Evolutionary conservation across 2,329 filamentous ascomycete genomes (phyloP), one percentile per base, ranked within the genome.

Genomic region (Diaporthe citri): DNA sequence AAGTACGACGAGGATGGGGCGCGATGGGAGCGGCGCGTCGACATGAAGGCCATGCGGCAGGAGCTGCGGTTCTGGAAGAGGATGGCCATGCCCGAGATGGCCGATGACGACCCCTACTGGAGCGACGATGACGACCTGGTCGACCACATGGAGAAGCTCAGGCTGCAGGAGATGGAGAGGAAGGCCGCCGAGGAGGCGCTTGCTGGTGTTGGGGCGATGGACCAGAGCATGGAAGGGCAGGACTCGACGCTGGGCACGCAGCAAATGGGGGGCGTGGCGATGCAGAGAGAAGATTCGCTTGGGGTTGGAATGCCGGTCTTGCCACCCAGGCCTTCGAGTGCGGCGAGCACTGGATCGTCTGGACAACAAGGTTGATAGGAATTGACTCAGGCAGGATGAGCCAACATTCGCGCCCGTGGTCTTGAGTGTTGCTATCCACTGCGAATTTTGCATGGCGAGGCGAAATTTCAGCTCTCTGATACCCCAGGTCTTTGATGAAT

Each of bases 11-110:
- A 91, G 77, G 86, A 92, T 75, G 86, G 88, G 77, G 83, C 84
- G 51, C 85, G 88, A 28, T 89, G 90, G 85, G 87, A 90, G 74
- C 84, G 86, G 41, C 85, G 86, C 6, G 87, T 91, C 4, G 86
- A 90, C 52, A 86, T 88, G 64, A 86, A 85, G 67, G 87, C 89
- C 8, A 82, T 85, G 57, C 86, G 89, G 5, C 90, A 92, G 80
- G 90, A 93, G 82, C 80, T 92, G 72, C 86, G 91, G 2, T 92
- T 91, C 82, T 93, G 91, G 91, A 93, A 93, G 83, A 86, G 91
- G 56, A 87, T 92, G 86, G 91, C 91, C 20, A 88, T 93, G 87
- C 90, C 90, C 13, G 87, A 90, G 74, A 82, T 92, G 51, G 83
- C 87, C 12, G 90, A 92, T 34, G 88, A 91, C 56, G 90, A 92